These are phyloP conservation scores for Hemisphaericaspora subhashii DNA, from an alignment of 1,139 yeast genomes.

Conservation along the genomic window DNA sequence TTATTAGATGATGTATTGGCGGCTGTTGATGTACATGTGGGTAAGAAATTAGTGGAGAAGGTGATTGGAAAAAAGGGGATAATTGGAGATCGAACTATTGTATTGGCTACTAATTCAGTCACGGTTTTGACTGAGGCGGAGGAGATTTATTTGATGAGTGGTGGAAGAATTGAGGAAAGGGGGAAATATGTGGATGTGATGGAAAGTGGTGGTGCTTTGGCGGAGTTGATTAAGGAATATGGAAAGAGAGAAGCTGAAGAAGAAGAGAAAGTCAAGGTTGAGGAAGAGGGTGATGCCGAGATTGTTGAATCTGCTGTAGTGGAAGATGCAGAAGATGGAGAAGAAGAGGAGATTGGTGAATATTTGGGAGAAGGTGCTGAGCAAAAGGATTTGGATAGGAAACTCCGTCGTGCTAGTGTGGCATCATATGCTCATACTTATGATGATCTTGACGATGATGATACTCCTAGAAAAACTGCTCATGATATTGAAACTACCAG, in stretches of 20 bases:
- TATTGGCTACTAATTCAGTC: slow-evolving; percentile 36
- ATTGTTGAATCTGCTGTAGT: slow-evolving; percentile 20
- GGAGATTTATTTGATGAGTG: slow-evolving; percentile 25
- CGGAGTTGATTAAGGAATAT: slow-evolving; percentile 27
- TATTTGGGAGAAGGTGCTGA: slow-evolving; percentile 11
- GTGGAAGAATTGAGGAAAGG: slow-evolving; percentile 28
- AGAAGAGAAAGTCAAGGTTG: slow-evolving; percentile 19
- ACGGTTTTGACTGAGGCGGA: slow-evolving; percentile 30
- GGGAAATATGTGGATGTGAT: slow-evolving; percentile 32
- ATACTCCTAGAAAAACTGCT: slow-evolving; percentile 24
- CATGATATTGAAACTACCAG: slow-evolving; percentile 30
- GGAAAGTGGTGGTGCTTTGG: slow-evolving; percentile 31
- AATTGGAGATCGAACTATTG: slow-evolving; percentile 29
- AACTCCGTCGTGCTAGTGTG: slow-evolving; percentile 21
- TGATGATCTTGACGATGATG: slow-evolving; percentile 16
- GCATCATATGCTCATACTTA: slow-evolving; percentile 24
- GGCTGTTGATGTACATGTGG: slow-evolving; percentile 40
- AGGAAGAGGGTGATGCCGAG: slow-evolving; percentile 21
- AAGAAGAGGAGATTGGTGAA: slow-evolving; percentile 1
- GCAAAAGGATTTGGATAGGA: slow-evolving; percentile 7
- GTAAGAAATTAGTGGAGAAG: slow-evolving; percentile 30
- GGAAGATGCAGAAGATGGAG: slow-evolving; percentile 27
- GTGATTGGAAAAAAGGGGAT: slow-evolving; percentile 29
- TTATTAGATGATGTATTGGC: slow-evolving; percentile 36
- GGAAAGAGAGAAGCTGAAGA: slow-evolving; percentile 19